Evolutionary conservation across 2,329 filamentous ascomycete species (phyloP).

Genomic region (Aspergillus vadensis): DNA sequence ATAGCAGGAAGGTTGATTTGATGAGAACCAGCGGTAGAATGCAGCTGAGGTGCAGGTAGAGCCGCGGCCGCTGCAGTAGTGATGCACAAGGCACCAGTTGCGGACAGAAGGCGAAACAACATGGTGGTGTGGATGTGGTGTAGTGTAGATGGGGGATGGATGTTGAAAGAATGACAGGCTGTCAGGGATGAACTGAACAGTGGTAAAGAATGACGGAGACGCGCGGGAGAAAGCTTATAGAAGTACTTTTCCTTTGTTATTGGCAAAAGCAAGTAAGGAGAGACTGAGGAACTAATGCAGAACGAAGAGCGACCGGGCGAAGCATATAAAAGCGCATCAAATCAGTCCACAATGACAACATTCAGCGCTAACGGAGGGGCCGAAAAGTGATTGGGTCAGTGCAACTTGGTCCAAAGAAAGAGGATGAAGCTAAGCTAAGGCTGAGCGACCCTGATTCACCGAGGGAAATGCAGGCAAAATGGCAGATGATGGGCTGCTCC

Average conservation of each 20-base stretch:
- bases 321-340: constrained; percentile 9
- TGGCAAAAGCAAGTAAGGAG: not conserved
- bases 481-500: not conserved
- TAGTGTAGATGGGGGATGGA: not conserved
- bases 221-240: not conserved
- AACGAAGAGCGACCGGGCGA: not conserved
- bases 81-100: constrained; percentile 11
- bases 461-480: not conserved
- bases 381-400: constrained; percentile 1
- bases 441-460: constrained; percentile 1
- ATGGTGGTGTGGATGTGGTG: constrained; percentile 5
- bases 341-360: constrained; percentile 2
- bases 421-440: not conserved
- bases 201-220: not conserved
- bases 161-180: not conserved
- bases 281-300: constrained; percentile 1
- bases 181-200: not conserved
- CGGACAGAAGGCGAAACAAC: constrained; percentile 14
- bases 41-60: not conserved
- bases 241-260: no score
- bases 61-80: constrained; percentile 14
- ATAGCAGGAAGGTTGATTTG: constrained; percentile 19
- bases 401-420: not conserved
- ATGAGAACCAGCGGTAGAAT: constrained; percentile 8
- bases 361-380: constrained; percentile 2